phyloP scores from a whole-genome alignment of 1,284 basidiomycete genomes.

The Irpex rosettiformis region DNA sequence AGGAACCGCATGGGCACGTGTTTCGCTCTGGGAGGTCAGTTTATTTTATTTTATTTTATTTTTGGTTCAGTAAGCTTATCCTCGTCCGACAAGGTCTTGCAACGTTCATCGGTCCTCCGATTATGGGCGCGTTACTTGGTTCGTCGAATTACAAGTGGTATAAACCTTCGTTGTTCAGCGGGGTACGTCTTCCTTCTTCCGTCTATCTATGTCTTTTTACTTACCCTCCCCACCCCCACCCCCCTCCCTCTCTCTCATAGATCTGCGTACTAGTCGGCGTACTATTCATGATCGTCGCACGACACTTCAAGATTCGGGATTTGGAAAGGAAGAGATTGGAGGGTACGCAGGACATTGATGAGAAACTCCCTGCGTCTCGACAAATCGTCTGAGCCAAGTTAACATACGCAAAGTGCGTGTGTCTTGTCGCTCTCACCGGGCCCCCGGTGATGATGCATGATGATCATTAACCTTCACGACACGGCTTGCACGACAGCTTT shows the following conservation, averaged over 20 bases:
- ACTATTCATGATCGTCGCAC: not conserved
- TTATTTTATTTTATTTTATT: slow-evolving; percentile 28
- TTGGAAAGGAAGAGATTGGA: not conserved
- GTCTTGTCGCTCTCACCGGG: too few relatives aligned
- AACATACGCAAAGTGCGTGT: not conserved
- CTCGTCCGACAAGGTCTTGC: slow-evolving; percentile 23
- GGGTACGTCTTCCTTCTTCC: not conserved
- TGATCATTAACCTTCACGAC: too few relatives aligned
- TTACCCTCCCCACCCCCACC: not conserved
- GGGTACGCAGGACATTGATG: not conserved
- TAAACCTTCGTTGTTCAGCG: not conserved
- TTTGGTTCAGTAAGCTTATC: slow-evolving; percentile 40
- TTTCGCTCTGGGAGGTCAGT: slow-evolving; percentile 24
- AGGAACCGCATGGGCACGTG: slow-evolving; percentile 36
- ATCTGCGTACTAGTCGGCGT: not conserved
- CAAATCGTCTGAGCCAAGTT: not conserved
- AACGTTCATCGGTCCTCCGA: not conserved
- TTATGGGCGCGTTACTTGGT: slow-evolving; percentile 1
- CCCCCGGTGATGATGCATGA: too few relatives aligned
- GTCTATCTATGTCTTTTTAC: not conserved
- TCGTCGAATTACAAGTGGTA: not conserved
- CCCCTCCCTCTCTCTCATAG: not conserved
- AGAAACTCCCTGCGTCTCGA: not conserved
- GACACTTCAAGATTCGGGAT: not conserved
- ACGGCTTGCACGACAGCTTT: too few relatives aligned